A percentile compares a stretch with the other conserved stretches of the same genome.
Conservation (phyloP, 2,329 filamentous ascomycete genomes). For the Curvularia verruculosa region DNA sequence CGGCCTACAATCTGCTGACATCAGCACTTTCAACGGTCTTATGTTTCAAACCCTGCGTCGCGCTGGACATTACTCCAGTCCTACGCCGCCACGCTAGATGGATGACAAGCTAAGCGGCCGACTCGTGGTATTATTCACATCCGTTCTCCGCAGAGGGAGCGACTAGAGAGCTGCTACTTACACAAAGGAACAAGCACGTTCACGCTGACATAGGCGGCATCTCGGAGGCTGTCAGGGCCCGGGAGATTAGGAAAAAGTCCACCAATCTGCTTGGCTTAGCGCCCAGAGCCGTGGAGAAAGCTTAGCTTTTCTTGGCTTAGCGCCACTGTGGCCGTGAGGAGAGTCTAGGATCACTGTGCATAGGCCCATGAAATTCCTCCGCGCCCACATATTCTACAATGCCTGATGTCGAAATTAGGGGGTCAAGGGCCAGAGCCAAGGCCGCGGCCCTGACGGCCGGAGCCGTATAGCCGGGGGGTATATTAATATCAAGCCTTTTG, state of each 20-base stretch:
- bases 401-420: constrained; percentile 6
- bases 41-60: background rate
- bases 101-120: background rate
- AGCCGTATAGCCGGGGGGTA: constrained; percentile 23
- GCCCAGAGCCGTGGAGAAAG: constrained; percentile 17
- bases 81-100: background rate
- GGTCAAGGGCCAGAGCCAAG: constrained; percentile 7
- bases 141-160: background rate
- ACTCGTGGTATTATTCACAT: background rate
- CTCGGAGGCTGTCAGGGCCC: background rate
- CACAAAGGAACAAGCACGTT: background rate
- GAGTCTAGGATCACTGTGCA: constrained; percentile 21
- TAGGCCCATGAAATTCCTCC: constrained; percentile 23
- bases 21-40: background rate
- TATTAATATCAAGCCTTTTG: constrained; percentile 18
- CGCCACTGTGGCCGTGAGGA: constrained; percentile 24
- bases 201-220: background rate
- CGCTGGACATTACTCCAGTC: background rate
- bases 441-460: constrained; percentile 15
- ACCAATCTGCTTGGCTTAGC: constrained; percentile 30
- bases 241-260: constrained; percentile 24
- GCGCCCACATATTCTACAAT: constrained; percentile 12
- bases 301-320: constrained; percentile 26
- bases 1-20: background rate
- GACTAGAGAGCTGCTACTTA: background rate